Conservation (phyloP, 257 asterid species). For the Buddleja alternifolia region DNA sequence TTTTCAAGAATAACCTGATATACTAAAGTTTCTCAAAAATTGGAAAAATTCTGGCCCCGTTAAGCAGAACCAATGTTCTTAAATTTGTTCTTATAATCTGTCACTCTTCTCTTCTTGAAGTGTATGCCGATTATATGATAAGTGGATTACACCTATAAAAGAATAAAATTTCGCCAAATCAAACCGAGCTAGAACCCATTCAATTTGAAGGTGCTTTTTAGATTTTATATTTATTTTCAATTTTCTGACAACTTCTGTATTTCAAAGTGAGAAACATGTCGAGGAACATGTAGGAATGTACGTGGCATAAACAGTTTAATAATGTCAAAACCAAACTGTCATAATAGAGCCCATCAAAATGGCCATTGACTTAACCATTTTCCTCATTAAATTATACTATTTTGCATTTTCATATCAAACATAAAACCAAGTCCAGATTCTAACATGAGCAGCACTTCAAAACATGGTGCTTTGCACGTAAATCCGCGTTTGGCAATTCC, state of each 20-base stretch:
- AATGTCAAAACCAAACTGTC: slow-evolving; percentile 4
- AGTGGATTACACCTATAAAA: too few relatives aligned
- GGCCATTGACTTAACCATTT: slow-evolving; percentile 21
- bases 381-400: background rate
- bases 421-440: background rate
- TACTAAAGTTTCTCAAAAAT: too few relatives aligned
- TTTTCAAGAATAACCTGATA: too few relatives aligned
- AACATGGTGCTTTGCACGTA: slow-evolving; percentile 54
- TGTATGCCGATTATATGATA: too few relatives aligned
- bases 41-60: too few relatives aligned
- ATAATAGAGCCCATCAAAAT: background rate
- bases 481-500: slow-evolving; percentile 19
- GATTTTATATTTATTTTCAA: background rate
- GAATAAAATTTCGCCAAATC: too few relatives aligned
- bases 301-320: slow-evolving; percentile 9
- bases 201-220: too few relatives aligned
- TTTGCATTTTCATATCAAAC: background rate
- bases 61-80: too few relatives aligned
- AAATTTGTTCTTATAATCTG: too few relatives aligned
- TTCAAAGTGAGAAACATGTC: background rate
- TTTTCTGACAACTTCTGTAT: background rate
- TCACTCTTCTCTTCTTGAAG: too few relatives aligned
- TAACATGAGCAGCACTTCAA: slow-evolving; percentile 44
- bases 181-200: too few relatives aligned
- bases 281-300: slow-evolving; percentile 13